Conservation (phyloP, 2,329 filamentous ascomycete genomes). For the Aspergillus unguis region DNA sequence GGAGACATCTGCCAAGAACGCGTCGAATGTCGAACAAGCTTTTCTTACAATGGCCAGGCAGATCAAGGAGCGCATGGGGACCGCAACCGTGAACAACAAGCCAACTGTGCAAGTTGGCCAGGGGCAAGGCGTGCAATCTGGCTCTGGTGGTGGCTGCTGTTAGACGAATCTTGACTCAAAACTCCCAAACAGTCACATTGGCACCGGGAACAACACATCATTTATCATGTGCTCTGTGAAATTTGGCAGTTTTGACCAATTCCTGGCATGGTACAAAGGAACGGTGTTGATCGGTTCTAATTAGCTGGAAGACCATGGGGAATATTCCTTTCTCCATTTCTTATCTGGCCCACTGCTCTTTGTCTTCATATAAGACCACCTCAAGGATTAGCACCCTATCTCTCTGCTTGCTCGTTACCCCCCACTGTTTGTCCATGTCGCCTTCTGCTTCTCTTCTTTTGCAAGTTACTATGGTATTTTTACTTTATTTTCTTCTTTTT, state of each 20-base stretch:
- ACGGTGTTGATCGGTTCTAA: constrained; percentile 8
- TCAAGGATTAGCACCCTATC: constrained; percentile 19
- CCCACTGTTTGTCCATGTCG: constrained; percentile 13
- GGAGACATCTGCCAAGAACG: constrained; percentile 99
- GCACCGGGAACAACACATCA: constrained; percentile 3
- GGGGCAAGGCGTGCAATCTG: constrained; percentile 88
- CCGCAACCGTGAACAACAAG: constrained; percentile 96
- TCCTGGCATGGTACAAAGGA: constrained; percentile 9
- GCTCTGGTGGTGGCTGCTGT: constrained; percentile 84
- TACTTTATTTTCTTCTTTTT: constrained; percentile 19
- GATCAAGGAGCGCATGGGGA: constrained; percentile 99
- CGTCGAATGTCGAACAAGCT: constrained; percentile 98
- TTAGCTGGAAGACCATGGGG: constrained; percentile 15
- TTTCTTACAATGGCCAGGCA: constrained; percentile 99
- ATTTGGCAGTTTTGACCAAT: constrained; percentile 1
- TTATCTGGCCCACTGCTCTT: constrained; percentile 31
- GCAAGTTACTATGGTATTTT: constrained; percentile 19
- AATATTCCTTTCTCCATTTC: constrained; percentile 26
- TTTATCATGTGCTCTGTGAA: not conserved
- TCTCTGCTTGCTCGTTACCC: constrained; percentile 19
- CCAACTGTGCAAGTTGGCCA: constrained; percentile 93
- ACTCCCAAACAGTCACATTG: constrained; percentile 15
- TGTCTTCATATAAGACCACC: constrained; percentile 29
- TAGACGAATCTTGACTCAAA: constrained; percentile 51
- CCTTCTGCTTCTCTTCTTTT: constrained; percentile 20